A percentile compares a stretch with the other conserved stretches of the same genome.
Conservation (phyloP, 305 asterid genomes). For the Fraxinus angustifolia region DNA sequence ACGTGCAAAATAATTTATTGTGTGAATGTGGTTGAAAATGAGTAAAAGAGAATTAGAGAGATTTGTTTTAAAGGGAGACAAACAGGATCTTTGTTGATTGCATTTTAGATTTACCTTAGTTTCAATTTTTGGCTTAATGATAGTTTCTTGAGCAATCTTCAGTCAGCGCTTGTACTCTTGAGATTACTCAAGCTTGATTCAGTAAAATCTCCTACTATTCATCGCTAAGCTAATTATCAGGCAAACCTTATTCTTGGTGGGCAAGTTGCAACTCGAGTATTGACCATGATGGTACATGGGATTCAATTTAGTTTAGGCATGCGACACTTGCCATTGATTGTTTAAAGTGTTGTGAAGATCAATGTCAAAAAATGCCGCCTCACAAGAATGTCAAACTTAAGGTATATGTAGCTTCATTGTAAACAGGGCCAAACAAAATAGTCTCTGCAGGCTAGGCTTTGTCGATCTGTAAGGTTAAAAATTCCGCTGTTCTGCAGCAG, state of each 20-base stretch:
- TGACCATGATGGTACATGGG: not conserved
- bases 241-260: not conserved
- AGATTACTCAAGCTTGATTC: not conserved
- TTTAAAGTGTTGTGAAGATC: not conserved
- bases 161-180: not conserved
- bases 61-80: not conserved
- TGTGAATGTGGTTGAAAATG: not conserved
- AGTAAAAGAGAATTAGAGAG: not conserved
- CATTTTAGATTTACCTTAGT: not conserved
- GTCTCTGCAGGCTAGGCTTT: not conserved
- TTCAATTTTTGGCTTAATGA: not conserved
- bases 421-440: not conserved
- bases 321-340: not conserved
- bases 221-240: not conserved
- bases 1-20: not conserved
- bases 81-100: not conserved
- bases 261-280: not conserved
- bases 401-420: not conserved
- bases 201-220: not conserved
- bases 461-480: not conserved
- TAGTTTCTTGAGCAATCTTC: not conserved
- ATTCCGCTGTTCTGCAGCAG: not conserved
- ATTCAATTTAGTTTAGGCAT: not conserved
- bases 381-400: not conserved
- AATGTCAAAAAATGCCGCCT: not conserved